Base-by-base conservation (phyloP, 495 filamentous ascomycete species). In the Hyaloscypha finlandica region DNA sequence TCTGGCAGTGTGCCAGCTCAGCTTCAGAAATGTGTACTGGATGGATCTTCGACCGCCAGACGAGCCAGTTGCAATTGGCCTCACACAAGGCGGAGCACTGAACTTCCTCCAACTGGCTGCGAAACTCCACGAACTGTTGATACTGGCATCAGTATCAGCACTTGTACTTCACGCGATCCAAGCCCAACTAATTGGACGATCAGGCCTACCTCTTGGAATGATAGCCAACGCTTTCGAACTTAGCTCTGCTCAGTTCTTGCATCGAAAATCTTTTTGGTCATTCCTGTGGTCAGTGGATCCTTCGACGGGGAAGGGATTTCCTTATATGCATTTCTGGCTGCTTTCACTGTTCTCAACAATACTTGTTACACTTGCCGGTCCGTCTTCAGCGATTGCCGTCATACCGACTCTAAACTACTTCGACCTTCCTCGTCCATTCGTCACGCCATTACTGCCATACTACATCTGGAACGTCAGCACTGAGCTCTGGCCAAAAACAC, bases 391-490 rank as follows among this genome's bases (percentile, higher is more conserved):
- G 6, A 64, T 64, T 20, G 62, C 62, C 14, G 52, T 64, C n/a
- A 64, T 64, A 55, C 62, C 62, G 14, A 64, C 48, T 33, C 32
- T 64, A 4, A 64, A 64, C 35, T 64, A 64, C 31, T 64, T 64
- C 29, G 52, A 55, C 5, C 48, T 64, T 29, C 62, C 16, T 4
- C 11, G n/a, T 8, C 62, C 62, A 37, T 56, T 64, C n/a, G 29
- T 11, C 4, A 6, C 29, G 1, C 52, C 48, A n/a, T 6, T 64
- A 25, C 3, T 56, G 30, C 62, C 62, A 25, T 64, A 64, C 29
- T 64, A 64, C 62, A 30, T 64, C 32, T 56, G 54, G n/a, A 64
- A 64, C 37, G 16, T 55, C 12, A 64, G 25, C 20, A 45, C 48
- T 4, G 48, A 55, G 20, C 62, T 64, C 16, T 64, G 62, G 62